Base-by-base conservation (phyloP, 2,329 filamentous ascomycete species). In the Colletotrichum plurivorum region DNA sequence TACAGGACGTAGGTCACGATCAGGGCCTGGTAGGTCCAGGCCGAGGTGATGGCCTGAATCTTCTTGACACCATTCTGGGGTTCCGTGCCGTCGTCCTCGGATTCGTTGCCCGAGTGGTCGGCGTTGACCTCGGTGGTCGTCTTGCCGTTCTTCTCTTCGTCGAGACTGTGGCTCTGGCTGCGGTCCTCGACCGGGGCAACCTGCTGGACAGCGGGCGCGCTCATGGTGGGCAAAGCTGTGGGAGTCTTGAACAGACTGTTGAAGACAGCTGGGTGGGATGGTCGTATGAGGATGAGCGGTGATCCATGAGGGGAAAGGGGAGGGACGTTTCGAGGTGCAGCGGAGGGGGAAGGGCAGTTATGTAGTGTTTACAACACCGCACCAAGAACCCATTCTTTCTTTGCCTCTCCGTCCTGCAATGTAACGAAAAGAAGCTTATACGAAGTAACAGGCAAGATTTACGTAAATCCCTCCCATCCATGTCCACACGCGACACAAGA, bases 1-100 rank as follows among this genome's bases (percentile, higher is more conserved):
- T 73, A 84, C 83, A 83, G 72, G 43, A 72, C 73, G 67, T 83
- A 84, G 59, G 80, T 80, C 56, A 73, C 64, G 75, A 78, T 80
- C 60, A 83, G 73, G 5, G 77, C 76, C 71, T 75, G 78, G 48
- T 72, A 77, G 46, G 75, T 77, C 81, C 81, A 84, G 22, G 81
- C 74, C 7, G 74, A 73, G 7, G 82, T 83, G 63, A 82, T 74
- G 12, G 63, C 63, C 56, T 66, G 41, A 18, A 66, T 66, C 63
- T 66, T 66, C 49, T 61, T 66, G 56, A 66, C 63, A 61, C 63
- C 63, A 55, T 66, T 66, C n/a, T 66, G 56, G 3, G 56, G 41
- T 4, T 66, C 63, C 27, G 43, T 27, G 9, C 48, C 55, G 18
- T 66, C 63, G 8, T 36, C 27, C 13, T 66, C 56, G 43, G 57